These are phyloP conservation scores for Pestalotiopsis sp. DNA, from an alignment of 2,329 filamentous ascomycete genomes.

Conservation along the genomic window DNA sequence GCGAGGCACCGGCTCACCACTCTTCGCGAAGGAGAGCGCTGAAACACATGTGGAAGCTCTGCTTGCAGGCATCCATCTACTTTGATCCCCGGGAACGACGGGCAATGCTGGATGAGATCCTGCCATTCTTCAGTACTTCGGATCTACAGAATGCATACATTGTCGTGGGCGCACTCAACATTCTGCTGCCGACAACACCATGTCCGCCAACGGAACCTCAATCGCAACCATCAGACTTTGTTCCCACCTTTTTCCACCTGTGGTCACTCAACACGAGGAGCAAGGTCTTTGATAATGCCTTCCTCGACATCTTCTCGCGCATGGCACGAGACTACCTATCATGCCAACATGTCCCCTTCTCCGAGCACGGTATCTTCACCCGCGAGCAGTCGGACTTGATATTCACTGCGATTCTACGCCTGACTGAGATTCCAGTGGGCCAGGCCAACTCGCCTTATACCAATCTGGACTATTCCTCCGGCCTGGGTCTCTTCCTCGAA, in stretches of 20 bases:
- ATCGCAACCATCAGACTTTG: conserved; percentile 83
- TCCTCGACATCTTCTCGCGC: conserved; percentile 87
- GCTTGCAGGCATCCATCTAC: conserved; percentile 86
- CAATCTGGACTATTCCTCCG: conserved; percentile 79
- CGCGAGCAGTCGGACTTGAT: conserved; percentile 89
- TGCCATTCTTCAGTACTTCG: conserved; percentile 90
- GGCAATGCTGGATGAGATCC: conserved; percentile 77
- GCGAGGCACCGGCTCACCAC: conserved; percentile 73
- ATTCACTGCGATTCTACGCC: conserved; percentile 85
- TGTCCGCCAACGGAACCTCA: conserved; percentile 71
- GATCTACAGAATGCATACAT: conserved; percentile 92
- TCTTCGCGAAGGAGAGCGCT: conserved; percentile 55
- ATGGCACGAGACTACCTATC: conserved; percentile 82
- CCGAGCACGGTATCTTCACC: conserved; percentile 87
- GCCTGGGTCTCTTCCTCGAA: conserved; percentile 83
- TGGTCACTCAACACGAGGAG: conserved; percentile 94
- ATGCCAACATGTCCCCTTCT: conserved; percentile 76
- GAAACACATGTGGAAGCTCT: conserved; percentile 80
- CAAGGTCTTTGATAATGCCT: conserved; percentile 81
- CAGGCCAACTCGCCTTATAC: conserved; percentile 94
- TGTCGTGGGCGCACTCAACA: conserved; percentile 83
- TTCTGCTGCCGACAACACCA: conserved; percentile 83
- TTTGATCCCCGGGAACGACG: conserved; percentile 88
- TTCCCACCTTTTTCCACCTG: conserved; percentile 94
- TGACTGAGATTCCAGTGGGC: conserved; percentile 95